A percentile compares a stretch with the other conserved stretches of the same genome.
phyloP scores from a whole-genome alignment of 2,329 filamentous ascomycete species.

The Metarhizium humberi region DNA sequence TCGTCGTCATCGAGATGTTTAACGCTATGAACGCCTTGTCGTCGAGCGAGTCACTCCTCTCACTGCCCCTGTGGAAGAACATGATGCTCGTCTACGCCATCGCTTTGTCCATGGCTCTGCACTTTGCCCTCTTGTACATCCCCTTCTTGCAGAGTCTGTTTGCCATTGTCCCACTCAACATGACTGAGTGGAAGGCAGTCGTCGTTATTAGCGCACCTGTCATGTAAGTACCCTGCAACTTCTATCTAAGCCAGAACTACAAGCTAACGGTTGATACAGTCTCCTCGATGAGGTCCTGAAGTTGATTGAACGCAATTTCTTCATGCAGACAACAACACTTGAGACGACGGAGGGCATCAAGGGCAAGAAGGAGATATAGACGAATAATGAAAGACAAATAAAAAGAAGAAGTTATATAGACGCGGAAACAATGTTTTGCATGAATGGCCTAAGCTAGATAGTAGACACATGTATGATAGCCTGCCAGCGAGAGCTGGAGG shows the following conservation, averaged over 20 bases:
- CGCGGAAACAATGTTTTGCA: neutral
- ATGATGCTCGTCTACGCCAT: slow-evolving; percentile 98
- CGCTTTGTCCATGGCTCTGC: slow-evolving; percentile 80
- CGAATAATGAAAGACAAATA: slow-evolving; percentile 11
- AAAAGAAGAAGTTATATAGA: slow-evolving; percentile 6
- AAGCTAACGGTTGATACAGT: slow-evolving; percentile 32
- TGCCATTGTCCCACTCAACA: slow-evolving; percentile 79
- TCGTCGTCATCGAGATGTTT: slow-evolving; percentile 98
- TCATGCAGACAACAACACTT: slow-evolving; percentile 41
- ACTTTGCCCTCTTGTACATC: slow-evolving; percentile 88
- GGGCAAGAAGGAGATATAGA: slow-evolving; percentile 41
- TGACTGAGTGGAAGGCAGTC: slow-evolving; percentile 87
- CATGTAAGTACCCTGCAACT: slow-evolving; percentile 53
- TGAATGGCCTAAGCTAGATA: slow-evolving; percentile 14
- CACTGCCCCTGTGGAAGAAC: slow-evolving; percentile 94
- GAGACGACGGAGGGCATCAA: slow-evolving; percentile 27
- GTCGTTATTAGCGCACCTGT: slow-evolving; percentile 82
- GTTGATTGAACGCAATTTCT: slow-evolving; percentile 59
- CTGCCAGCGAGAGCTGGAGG: slow-evolving; percentile 3
- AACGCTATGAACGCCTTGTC: slow-evolving; percentile 98
- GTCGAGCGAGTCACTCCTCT: slow-evolving; percentile 87
- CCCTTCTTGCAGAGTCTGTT: slow-evolving; percentile 85
- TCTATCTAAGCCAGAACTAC: neutral
- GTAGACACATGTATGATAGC: slow-evolving; percentile 22
- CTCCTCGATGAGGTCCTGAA: slow-evolving; percentile 81